Conservation (phyloP, 257 asterid species). For the Misopates orontium region DNA sequence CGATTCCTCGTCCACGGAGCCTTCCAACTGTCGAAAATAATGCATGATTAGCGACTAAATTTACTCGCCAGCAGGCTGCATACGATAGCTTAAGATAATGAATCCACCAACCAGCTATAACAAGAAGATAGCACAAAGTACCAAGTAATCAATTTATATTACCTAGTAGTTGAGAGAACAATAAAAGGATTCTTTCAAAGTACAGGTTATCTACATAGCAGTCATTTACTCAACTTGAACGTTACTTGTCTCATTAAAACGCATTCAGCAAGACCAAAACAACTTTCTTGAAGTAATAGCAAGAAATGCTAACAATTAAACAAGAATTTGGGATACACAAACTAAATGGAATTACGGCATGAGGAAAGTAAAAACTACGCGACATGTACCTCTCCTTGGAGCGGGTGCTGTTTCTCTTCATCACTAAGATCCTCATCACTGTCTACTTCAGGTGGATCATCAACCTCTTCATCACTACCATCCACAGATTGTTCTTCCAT, state of each 20-base stretch:
- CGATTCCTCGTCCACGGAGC: slow-evolving; percentile 88
- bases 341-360: too few species aligned
- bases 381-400: slow-evolving; percentile 63
- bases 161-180: not conserved
- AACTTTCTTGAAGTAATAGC: not conserved
- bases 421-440: slow-evolving; percentile 89
- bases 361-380: not conserved
- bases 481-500: slow-evolving; percentile 89
- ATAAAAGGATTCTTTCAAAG: not conserved
- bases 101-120: not conserved
- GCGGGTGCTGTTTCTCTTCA: slow-evolving; percentile 37
- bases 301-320: not conserved
- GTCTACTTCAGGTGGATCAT: slow-evolving; percentile 75
- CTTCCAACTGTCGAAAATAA: slow-evolving; percentile 58
- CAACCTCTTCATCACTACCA: slow-evolving; percentile 96
- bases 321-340: too few species aligned
- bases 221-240: not conserved
- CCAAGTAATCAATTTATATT: not conserved
- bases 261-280: not conserved
- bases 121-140: slow-evolving; percentile 7
- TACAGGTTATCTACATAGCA: slow-evolving; percentile 1
- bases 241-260: not conserved
- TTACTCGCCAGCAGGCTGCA: not conserved
- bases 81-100: not conserved
- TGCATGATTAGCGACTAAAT: slow-evolving; percentile 10